Conservation (phyloP, 768 basidiomycete genomes). For the Rubroboletus satanas region DNA sequence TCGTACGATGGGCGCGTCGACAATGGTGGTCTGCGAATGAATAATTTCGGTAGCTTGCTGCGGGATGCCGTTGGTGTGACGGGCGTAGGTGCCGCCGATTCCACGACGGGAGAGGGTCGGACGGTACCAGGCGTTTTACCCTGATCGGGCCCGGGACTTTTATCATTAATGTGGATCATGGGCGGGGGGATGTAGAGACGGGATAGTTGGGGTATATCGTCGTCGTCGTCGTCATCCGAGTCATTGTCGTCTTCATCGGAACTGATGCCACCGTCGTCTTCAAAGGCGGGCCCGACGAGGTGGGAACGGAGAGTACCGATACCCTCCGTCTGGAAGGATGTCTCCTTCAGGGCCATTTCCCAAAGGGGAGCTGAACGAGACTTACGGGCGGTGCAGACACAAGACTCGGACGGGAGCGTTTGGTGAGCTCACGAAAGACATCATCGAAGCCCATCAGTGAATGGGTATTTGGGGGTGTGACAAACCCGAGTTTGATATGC, state of each 20-base stretch:
- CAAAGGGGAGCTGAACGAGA: conserved; percentile 8
- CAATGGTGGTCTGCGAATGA: conserved; percentile 32
- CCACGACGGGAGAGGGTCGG: conserved; percentile 20
- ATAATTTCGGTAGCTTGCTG: conserved; percentile 33
- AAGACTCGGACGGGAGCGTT: conserved; percentile 59
- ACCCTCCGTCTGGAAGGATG: conserved; percentile 63
- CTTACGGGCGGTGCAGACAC: conserved; percentile 76
- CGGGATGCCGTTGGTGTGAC: conserved; percentile 28
- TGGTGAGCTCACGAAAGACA: conserved; percentile 60
- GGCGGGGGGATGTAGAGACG: conserved; percentile 24
- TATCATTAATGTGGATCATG: conserved; percentile 17
- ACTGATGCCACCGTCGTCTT: conserved; percentile 78
- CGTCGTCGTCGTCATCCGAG: conserved; percentile 25
- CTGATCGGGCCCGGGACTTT: conserved; percentile 6
- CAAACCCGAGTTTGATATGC: conserved; percentile 59
- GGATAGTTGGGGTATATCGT: conserved; percentile 30
- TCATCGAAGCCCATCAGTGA: conserved; percentile 52
- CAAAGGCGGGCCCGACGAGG: conserved; percentile 49
- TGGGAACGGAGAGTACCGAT: conserved; percentile 77
- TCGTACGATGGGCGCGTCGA: conserved; percentile 32
- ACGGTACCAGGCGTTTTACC: conserved; percentile 22
- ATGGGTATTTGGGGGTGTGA: conserved; percentile 40
- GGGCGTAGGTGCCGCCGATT: conserved; percentile 22
- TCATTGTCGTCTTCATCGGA: conserved; percentile 44
- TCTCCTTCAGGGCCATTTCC: background rate